phyloP scores from a whole-genome alignment of 1,139 yeast species.

The Sporopachydermia cereana region DNA sequence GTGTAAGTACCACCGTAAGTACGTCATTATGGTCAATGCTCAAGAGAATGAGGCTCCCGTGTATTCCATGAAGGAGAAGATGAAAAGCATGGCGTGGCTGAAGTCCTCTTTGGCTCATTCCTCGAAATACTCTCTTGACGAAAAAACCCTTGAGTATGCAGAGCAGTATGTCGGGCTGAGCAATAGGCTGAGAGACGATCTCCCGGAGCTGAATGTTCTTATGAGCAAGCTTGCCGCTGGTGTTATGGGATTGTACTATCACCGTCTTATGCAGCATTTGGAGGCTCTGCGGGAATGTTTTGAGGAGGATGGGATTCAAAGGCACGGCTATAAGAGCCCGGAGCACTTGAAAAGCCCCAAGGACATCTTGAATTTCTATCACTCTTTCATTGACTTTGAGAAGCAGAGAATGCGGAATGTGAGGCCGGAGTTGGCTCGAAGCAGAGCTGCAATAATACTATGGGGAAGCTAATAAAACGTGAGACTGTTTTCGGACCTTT shows the following conservation, averaged over 20 bases:
- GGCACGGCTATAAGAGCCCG: neutral
- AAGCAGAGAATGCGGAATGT: neutral
- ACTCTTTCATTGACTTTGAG: neutral
- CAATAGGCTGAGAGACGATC: neutral
- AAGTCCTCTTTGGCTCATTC: neutral
- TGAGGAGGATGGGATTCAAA: neutral
- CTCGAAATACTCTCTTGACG: neutral
- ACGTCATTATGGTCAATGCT: neutral
- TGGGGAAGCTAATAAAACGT: no score
- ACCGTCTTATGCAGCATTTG: neutral
- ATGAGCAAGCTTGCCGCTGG: neutral
- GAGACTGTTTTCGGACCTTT: no score
- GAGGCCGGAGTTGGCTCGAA: neutral
- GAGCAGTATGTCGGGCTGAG: neutral
- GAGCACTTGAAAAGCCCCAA: no score
- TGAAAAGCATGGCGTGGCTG: no score
- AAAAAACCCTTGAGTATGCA: neutral
- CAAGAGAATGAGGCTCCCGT: neutral
- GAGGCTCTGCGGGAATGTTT: neutral
- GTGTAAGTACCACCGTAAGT: neutral
- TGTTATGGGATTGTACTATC: neutral
- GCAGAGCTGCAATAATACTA: neutral
- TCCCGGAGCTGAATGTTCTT: neutral
- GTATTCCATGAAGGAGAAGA: no score
- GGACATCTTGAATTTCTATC: neutral